Evolutionary conservation across 2,329 filamentous ascomycete genomes (phyloP), one percentile per base, ranked within the genome.

Genomic region (Monosporascus sp.): DNA sequence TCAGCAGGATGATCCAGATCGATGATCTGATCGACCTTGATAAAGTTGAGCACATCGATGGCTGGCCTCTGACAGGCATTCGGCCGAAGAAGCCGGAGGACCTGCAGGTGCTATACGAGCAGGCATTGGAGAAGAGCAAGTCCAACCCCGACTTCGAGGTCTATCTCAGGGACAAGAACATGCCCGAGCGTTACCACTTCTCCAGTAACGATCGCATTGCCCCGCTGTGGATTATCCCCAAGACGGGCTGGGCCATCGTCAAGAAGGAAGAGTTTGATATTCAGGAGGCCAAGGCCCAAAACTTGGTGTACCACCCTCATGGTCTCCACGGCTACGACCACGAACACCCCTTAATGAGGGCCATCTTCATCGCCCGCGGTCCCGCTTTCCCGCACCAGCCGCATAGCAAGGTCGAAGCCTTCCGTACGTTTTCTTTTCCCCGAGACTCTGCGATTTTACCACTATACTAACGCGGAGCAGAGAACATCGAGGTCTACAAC

Each of bases 271-370:
- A 96, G 53, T 91, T 96, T 60, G 79, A 95, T 58, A 80, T 95
- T 5, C 75, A 81, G 43, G 77, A 87, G 48, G 89, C 81, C 0
- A 78, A 84, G 56, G 76, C 79, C 51, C 83, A 83, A 14, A 83
- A 82, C 0, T 68, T 81, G 14, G 75, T 83, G 0, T 99, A 97
- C 65, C 80, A 87, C 60, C 94, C 94, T 0, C 81, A 81, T 27
- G 94, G 94, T 2, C 74, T 99, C 2, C 94, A 99, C 66, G 94
- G 94, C 2, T 99, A 97, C 66, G 94, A 99, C 67, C 87, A 96
- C 63, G 87, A 96, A 64, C 87, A 99, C 67, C 92, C 93, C 0
- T 76, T 99, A 45, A 99, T 99, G 94, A 79, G 94, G 39, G 93
- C 94, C 0, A 95, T 99, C 44, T 99, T 99, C 63, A 79, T 97